These are phyloP conservation scores for Jatropha podagrica DNA, from an alignment of 441 rosid genomes.

Conservation along the genomic window DNA sequence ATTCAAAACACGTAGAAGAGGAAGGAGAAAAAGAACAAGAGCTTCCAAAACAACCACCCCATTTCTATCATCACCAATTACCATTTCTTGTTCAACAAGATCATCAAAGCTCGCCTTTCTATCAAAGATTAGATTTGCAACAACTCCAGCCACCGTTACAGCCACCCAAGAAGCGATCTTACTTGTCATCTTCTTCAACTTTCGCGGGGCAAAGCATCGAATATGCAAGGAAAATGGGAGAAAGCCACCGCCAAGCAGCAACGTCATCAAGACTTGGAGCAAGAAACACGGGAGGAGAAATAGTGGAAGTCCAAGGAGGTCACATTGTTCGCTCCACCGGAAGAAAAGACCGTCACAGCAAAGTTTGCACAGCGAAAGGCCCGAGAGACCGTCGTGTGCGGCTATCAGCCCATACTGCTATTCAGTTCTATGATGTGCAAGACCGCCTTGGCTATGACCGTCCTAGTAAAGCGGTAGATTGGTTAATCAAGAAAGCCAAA, in stretches of 20 bases:
- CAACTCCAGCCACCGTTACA: slow-evolving; percentile 20
- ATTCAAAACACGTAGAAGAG: slow-evolving; percentile 28
- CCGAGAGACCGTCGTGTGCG: slow-evolving; percentile 95
- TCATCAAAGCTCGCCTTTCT: slow-evolving; percentile 26
- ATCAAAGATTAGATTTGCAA: slow-evolving; percentile 25
- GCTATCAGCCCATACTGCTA: slow-evolving; percentile 88
- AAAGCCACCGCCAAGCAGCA: slow-evolving; percentile 38
- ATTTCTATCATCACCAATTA: slow-evolving; percentile 17
- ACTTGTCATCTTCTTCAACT: slow-evolving; percentile 20
- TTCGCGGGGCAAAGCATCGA: slow-evolving; percentile 28
- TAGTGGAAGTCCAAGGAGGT: slow-evolving; percentile 92
- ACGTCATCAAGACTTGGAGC: slow-evolving; percentile 54
- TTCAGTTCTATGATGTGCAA: slow-evolving; percentile 93
- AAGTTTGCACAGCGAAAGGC: slow-evolving; percentile 90
- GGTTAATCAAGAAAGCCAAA: slow-evolving; percentile 88
- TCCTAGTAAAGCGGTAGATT: slow-evolving; percentile 93
- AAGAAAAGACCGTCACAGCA: slow-evolving; percentile 86
- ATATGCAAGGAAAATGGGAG: slow-evolving; percentile 65
- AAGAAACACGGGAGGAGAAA: slow-evolving; percentile 63
- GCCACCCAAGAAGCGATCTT: slow-evolving; percentile 40
- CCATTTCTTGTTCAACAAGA: slow-evolving; percentile 23
- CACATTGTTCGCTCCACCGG: slow-evolving; percentile 89
- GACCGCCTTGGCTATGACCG: slow-evolving; percentile 93
- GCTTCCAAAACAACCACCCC: slow-evolving; percentile 14
- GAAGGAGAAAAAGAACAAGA: slow-evolving; percentile 23